Base-by-base conservation (phyloP, 1,139 yeast species). In the Blastobotrys serpentis region DNA sequence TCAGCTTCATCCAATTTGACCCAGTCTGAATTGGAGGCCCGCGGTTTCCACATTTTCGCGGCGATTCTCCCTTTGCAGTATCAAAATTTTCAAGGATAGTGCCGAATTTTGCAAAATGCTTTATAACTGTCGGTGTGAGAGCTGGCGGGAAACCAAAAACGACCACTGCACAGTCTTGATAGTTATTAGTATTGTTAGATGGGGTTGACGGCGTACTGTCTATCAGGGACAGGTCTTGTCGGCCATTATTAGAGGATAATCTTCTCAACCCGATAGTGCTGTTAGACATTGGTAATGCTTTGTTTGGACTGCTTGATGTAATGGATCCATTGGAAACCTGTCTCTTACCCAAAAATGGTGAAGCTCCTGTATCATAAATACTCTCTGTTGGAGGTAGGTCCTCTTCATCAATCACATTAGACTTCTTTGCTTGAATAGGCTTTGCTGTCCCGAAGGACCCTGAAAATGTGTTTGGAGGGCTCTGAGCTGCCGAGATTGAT, bases 121-220 rank as follows among this genome's bases (percentile, higher is more conserved):
- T 78, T 42, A 92, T 76, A 1, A 92, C 80, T 37, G 78, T 76
- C 42, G 77, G 75, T 3, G 94, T 80, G 55, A 83, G 72, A 2
- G 80, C 74, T 59, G 90, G 92, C 0, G 95, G 89, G 65, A 87
- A 90, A 0, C 98, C 98, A 68, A 87, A 89, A 10, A 90, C 88
- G 38, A 89, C 70, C 1, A 92, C 86, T 0, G 95, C 7, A 17
- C 40, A 87, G 42, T 81, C 51, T 7, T 52, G 49, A 33, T 52
- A 46, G 22, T 53, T 32, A 29, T 29, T 29, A 29, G 32, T 10
- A n/a, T n/a, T n/a, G 32, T 29, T 29, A 8, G 14, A 42, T 17
- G 25, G 47, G 30, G 32, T 29, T 6, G 32, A 29, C 4, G 32
- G 13, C 4, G 32, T 29, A 23, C 32, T 29, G 13, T 29, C 25